Evolutionary conservation across 2,329 filamentous ascomycete genomes (phyloP), one percentile per base, ranked within the genome.

Genomic region (Blumeria hordei): DNA sequence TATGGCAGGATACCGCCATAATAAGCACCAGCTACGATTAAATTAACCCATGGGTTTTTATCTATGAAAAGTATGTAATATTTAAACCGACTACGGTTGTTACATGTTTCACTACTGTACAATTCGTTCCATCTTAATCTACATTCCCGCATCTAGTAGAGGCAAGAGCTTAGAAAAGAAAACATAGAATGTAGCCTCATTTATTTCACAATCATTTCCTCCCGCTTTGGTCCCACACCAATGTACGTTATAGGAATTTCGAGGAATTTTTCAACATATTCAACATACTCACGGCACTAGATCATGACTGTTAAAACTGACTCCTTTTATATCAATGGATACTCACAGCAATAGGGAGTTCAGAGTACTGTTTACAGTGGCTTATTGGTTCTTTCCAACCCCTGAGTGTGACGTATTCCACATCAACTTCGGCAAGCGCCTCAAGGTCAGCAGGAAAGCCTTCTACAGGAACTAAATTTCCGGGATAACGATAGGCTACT

Each of bases 351-450:
- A 70, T 68, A 8, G 83, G 82, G 39, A 87, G 69, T 39, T 81
- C 77, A 45, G 75, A 72, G 63, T 72, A 87, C 58, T 69, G 73
- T 65, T 73, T 78, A 54, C 72, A 70, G 45, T 56, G 51, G 1
- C 77, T 78, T 0, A 78, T 87, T 37, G 74, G 70, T 63, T 71
- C 72, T 63, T 83, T 73, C 83, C 83, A 88, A 51, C 83, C 83
- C 16, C 75, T 72, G 57, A 88, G 67, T 54, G 79, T 81, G 62
- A 78, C 72, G 50, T 58, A 58, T 41, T 55, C 72, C 21, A 84
- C 77, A 62, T 82, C 74, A 55, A 77, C 72, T 54, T 71, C 69
- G 33, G 74, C 74, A 14, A 86, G 70, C 37, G 74, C 65, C 44
- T 71, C 68, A 14, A 78, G 71, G 62, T 83, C 76, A 7, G 80